Evolutionary conservation across 108 stramenopile genomes (phyloP).

Genomic region (Asterionellopsis glacialis): DNA sequence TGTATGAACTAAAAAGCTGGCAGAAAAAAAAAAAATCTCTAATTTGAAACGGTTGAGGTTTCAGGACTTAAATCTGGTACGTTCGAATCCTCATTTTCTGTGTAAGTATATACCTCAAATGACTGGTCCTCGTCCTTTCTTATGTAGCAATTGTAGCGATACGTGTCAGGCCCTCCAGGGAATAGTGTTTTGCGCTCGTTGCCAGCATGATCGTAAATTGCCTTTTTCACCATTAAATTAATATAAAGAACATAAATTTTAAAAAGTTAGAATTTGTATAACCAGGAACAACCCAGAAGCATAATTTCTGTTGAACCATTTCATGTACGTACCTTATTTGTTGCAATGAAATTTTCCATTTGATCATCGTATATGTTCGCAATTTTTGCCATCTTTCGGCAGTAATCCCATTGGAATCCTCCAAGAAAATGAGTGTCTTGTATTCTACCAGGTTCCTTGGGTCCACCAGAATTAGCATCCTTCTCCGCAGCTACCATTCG

Average conservation of each 20-base stretch:
- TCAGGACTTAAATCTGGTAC: background rate
- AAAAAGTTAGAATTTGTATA: conserved; percentile 1
- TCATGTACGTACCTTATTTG: conserved; percentile 46
- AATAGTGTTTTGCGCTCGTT: conserved; percentile 26
- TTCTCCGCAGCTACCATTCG: conserved; percentile 35
- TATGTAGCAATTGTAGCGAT: conserved; percentile 36
- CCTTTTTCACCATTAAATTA: conserved; percentile 10
- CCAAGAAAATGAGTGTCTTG: conserved; percentile 82
- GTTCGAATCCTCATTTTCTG: background rate
- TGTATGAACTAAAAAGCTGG: too few relatives aligned
- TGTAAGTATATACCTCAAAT: conserved; percentile 18
- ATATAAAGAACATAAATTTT: background rate
- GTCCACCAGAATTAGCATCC: conserved; percentile 57
- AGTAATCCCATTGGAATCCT: conserved; percentile 75
- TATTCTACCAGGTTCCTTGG: conserved; percentile 33
- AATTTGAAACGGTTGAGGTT: too few relatives aligned
- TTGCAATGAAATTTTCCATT: conserved; percentile 59
- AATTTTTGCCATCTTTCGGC: conserved; percentile 52
- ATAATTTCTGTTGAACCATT: background rate
- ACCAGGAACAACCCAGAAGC: background rate
- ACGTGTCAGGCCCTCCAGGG: conserved; percentile 59
- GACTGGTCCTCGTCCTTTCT: conserved; percentile 33
- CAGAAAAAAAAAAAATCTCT: too few relatives aligned
- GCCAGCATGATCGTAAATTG: conserved; percentile 54
- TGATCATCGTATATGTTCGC: conserved; percentile 47